Base-by-base conservation (phyloP, 2,329 filamentous ascomycete species). In the Colletotrichum ledebouriae region DNA sequence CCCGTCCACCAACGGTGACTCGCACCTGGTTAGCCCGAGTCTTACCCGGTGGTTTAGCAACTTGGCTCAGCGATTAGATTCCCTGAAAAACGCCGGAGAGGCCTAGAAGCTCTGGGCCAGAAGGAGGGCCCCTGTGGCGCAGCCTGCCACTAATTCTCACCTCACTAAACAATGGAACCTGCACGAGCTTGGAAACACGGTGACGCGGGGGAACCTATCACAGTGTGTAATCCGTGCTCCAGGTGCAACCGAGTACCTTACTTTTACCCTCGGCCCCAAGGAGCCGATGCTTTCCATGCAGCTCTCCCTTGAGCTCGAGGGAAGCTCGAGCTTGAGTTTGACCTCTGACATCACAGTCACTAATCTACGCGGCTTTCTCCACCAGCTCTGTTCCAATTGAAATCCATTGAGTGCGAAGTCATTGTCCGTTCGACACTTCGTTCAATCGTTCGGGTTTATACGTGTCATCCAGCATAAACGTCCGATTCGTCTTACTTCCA, bases 271-370 rank as follows among this genome's bases (percentile, higher is more conserved):
- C 75, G 75, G 75, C 63, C 71, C 58, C 22, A 12, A 15, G 71
- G 64, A 76, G 75, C 75, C 75, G 75, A 76, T 53, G 73, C 70
- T 76, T 76, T 75, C 75, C 75, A 50, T 22, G 22, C 47, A 74
- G 62, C 58, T 70, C 29, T 57, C 33, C 59, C 55, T 39, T 52
- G 47, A 56, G 65, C 61, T 65, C n/a, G 50, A 22, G 53, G 17
- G 39, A 13, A 67, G 50, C 57, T 67, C 33, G 49, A 59, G 42
- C 49, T 69, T 42, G 49, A 66, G 22, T 33, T 71, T 20, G 47
- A 57, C 41, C 61, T 61, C 17, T 59, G 60, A 57, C 65, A 62
- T 42, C 58, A 67, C 52, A n/a, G 33, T 55, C 17, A 55, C 53
- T 47, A 7, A 33, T 25, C 53, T 39, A 50, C 37, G 42, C 33